Percentiles rank a stretch among this genome's conserved stretches.
These are phyloP conservation scores for Hypoxylon sp. DNA, from an alignment of 2,329 filamentous ascomycete species.

Conservation along the genomic window DNA sequence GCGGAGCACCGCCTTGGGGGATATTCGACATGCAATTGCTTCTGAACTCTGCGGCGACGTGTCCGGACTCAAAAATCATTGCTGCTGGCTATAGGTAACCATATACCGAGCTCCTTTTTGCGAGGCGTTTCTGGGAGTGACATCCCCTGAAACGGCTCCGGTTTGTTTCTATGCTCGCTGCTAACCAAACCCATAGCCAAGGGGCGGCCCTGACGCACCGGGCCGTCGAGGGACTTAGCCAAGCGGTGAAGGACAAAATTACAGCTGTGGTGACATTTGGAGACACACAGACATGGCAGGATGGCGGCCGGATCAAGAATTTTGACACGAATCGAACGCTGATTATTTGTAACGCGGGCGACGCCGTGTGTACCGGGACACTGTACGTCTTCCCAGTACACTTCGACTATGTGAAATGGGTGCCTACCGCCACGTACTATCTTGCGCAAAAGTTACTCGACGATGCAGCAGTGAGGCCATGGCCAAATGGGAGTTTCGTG, in stretches of 20 bases:
- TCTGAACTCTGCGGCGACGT: constrained; percentile 48
- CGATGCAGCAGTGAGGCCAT: constrained; percentile 42
- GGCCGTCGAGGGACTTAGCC: constrained; percentile 54
- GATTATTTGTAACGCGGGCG: constrained; percentile 60
- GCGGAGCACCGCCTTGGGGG: constrained; percentile 52
- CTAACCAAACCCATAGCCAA: constrained; percentile 48
- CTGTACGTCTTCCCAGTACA: constrained; percentile 57
- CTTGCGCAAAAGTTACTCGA: constrained; percentile 47
- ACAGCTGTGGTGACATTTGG: constrained; percentile 59
- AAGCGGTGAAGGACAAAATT: constrained; percentile 51
- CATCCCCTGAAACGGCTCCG: neutral
- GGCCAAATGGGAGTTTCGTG: constrained; percentile 46
- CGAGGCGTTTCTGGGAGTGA: neutral
- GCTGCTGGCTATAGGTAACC: constrained; percentile 51
- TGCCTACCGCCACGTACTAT: constrained; percentile 54
- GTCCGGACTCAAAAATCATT: constrained; percentile 50
- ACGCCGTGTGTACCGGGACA: constrained; percentile 57
- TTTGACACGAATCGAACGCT: constrained; percentile 57
- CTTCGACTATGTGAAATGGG: constrained; percentile 57
- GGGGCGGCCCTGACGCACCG: constrained; percentile 59
- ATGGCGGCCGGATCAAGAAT: constrained; percentile 56
- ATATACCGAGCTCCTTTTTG: neutral
- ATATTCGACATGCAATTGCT: constrained; percentile 52
- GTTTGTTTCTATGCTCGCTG: neutral
- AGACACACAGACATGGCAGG: constrained; percentile 56